These are phyloP conservation scores for Aspergillus coremiiformis DNA, from an alignment of 495 filamentous ascomycete genomes.

Conservation along the genomic window DNA sequence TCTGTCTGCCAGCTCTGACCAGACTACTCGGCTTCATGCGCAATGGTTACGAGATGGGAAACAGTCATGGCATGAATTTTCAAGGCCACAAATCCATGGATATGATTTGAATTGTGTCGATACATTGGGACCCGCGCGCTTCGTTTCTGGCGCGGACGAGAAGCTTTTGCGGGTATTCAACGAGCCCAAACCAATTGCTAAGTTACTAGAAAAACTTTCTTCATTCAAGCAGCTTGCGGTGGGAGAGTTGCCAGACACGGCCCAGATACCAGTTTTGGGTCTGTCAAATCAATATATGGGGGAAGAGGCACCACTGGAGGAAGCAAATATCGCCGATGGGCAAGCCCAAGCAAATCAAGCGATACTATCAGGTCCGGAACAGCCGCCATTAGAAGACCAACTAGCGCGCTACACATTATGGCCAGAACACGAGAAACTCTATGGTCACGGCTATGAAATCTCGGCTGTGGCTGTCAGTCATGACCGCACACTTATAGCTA, in stretches of 20 bases:
- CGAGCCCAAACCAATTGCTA: conserved; percentile 75
- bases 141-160: conserved; percentile 96
- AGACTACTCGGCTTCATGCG: conserved; percentile 91
- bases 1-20: conserved; percentile 81
- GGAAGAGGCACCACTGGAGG: conserved; percentile 39
- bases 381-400: conserved; percentile 84
- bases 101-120: conserved; percentile 96
- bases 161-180: conserved; percentile 94
- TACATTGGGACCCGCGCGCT: conserved; percentile 58
- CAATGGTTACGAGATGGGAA: conserved; percentile 56
- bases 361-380: conserved; percentile 37
- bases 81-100: conserved; percentile 93
- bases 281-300: conserved; percentile 92
- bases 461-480: conserved; percentile 77
- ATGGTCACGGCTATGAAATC: conserved; percentile 98
- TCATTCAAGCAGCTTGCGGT: conserved; percentile 42
- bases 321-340: conserved; percentile 28
- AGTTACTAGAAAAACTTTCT: conserved; percentile 61
- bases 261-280: conserved; percentile 88
- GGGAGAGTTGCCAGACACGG: conserved; percentile 66
- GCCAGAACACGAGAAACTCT: conserved; percentile 95
- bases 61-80: conserved; percentile 86
- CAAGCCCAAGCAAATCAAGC: conserved; percentile 18
- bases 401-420: conserved; percentile 86
- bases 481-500: conserved; percentile 69